Evolutionary conservation across 2,329 filamentous ascomycete species (phyloP), one percentile per base, ranked within the genome.

Genomic region (Colletotrichum costaricense): DNA sequence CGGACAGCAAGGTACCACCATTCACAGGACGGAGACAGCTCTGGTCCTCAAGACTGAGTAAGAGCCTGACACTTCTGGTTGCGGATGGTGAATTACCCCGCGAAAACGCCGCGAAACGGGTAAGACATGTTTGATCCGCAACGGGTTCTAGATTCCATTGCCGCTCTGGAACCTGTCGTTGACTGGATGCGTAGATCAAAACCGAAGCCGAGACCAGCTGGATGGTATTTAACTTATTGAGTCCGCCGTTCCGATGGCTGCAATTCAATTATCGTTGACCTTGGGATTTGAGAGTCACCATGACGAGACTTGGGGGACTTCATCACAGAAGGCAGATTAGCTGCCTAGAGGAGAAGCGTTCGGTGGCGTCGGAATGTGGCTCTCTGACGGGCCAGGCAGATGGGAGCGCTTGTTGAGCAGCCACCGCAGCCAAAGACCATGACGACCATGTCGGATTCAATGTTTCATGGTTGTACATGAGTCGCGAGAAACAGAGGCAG

Each of bases 131-230:
- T 78, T 0, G 60, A 71, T 67, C 86, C 85, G 0, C 82, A 82
- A 75, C 93, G 90, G 58, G 79, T 76, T 5, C 81, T 81, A 0
- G 89, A 91, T 30, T 87, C 87, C 2, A 89, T 74, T 93, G 90
- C 89, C 92, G 74, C 19, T 63, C 12, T 7, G 26, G 26, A 33
- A 58, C 38, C 38, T 54, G 52, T 14, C 5, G 16, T 9, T n/a
- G 9, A 12, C 14, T 28, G n/a, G 33, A 35, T 22, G 30, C 6
- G 30, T 2, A 33, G 49, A 33, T 1, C 7, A 24, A 19, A 26
- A 22, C 12, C 22, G 14, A 28, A 6, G 11, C 9, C n/a, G 5
- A 42, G 12, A 65, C 46, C 59, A 60, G 26, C 19, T 60, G 38
- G 2, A 49, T 38, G 19, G 12, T 24, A n/a, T 69, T 46, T 28